Conservation (phyloP, 1,139 yeast species). For the Saccharomycopsis phalli region DNA sequence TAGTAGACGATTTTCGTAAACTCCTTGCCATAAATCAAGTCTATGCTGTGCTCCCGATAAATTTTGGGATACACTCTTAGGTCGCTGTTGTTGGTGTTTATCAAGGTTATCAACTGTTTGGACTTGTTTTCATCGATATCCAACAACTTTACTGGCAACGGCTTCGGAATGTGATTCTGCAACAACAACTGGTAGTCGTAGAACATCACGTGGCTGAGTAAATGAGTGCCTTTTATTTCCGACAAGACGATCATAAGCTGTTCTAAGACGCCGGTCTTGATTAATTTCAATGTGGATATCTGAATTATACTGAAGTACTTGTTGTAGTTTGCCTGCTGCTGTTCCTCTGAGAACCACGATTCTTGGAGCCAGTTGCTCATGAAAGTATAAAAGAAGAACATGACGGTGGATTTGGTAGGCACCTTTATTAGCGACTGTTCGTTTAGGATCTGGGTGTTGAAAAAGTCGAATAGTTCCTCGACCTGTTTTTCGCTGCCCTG, state of each 20-base stretch:
- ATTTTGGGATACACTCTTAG: constrained; percentile 21
- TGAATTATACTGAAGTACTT: constrained; percentile 34
- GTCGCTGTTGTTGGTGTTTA: constrained; percentile 2
- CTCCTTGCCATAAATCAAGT: constrained; percentile 4
- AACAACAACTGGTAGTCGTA: constrained; percentile 63
- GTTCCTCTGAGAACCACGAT: constrained; percentile 27
- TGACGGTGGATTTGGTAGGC: constrained; percentile 52
- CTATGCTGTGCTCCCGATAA: constrained; percentile 10
- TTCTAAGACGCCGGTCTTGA: constrained; percentile 72
- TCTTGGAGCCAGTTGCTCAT: constrained; percentile 34
- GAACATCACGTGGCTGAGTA: constrained; percentile 29
- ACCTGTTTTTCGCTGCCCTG: constrained; percentile 19
- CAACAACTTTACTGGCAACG: constrained; percentile 37
- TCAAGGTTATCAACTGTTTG: constrained; percentile 21
- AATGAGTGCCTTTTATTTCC: constrained; percentile 39
- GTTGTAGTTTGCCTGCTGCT: constrained; percentile 31
- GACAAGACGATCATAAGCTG: constrained; percentile 63
- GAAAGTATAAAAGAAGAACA: constrained; percentile 57
- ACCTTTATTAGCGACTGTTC: constrained; percentile 32
- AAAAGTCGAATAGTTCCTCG: constrained; percentile 27
- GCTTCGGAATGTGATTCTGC: constrained; percentile 55
- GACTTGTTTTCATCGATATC: constrained; percentile 33
- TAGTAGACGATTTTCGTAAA: constrained; percentile 22
- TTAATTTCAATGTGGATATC: constrained; percentile 40
- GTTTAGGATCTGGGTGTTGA: constrained; percentile 25